Percentiles rank a stretch among this genome's conserved stretches.
phyloP scores from a whole-genome alignment of 129 eudicot species.

The Calendula officinalis region DNA sequence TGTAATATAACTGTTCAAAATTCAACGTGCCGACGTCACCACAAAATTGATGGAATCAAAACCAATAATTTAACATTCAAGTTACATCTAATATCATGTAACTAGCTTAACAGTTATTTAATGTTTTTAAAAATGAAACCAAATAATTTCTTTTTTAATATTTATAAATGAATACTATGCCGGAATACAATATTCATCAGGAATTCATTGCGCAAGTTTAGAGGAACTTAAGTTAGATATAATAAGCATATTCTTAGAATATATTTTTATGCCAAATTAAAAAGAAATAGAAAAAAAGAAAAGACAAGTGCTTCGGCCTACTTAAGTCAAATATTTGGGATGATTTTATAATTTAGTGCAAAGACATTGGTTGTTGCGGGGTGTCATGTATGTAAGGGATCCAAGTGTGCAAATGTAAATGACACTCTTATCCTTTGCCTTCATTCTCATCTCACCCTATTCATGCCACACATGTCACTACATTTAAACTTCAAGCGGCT shows the following conservation, averaged over 20 bases:
- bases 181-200: too few species aligned
- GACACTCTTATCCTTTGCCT: constrained; percentile 10
- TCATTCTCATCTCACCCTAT: constrained; percentile 1
- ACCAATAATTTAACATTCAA: too few species aligned
- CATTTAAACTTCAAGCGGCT: constrained; percentile 24
- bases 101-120: too few species aligned
- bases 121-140: too few species aligned
- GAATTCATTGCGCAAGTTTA: too few species aligned
- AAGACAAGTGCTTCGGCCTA: neutral
- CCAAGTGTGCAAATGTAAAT: constrained; percentile 6
- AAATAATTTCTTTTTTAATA: too few species aligned
- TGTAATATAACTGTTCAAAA: too few species aligned
- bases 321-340: neutral
- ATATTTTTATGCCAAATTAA: neutral
- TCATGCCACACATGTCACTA: constrained; percentile 27
- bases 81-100: too few species aligned
- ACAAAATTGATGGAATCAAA: too few species aligned
- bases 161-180: too few species aligned
- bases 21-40: too few species aligned
- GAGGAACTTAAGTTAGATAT: too few species aligned
- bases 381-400: constrained; percentile 16
- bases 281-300: neutral
- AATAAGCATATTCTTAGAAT: neutral
- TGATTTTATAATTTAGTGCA: neutral
- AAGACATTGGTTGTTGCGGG: constrained; percentile 18